Evolutionary conservation across 192 early-diverging fungal species (phyloP).

Genomic region (Geranomyces variabilis): DNA sequence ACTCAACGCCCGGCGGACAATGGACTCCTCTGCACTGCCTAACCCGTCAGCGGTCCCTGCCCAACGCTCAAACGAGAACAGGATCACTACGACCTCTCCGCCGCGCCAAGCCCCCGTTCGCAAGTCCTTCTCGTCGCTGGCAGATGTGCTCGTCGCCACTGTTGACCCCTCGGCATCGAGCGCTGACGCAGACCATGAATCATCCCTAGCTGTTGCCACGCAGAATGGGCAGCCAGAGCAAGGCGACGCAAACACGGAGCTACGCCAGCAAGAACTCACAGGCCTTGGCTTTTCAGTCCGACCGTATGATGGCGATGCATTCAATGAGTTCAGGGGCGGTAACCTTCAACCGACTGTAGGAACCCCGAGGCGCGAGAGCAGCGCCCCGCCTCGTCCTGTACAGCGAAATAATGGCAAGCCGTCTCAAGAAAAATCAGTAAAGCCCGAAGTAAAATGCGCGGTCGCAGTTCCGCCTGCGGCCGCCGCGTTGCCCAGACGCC

Average conservation of each 20-base stretch:
- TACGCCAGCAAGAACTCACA: neutral
- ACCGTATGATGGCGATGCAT: neutral
- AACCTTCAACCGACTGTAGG: neutral
- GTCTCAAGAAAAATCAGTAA: neutral
- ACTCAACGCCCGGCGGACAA: too few relatives aligned
- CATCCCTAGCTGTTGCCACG: neutral
- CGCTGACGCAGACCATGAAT: too few relatives aligned
- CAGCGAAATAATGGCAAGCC: too few relatives aligned
- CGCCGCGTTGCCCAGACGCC: too few relatives aligned
- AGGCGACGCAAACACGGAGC: neutral
- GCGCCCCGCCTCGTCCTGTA: neutral
- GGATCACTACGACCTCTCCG: too few relatives aligned
- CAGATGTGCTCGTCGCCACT: constrained; percentile 1
- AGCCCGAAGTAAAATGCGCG: neutral
- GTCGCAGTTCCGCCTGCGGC: neutral
- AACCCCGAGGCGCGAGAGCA: neutral
- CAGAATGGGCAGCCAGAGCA: neutral
- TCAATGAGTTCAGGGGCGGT: neutral
- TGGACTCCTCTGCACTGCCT: too few relatives aligned
- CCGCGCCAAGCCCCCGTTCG: too few relatives aligned
- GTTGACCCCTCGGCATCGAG: too few relatives aligned
- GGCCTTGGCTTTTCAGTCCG: constrained; percentile 1
- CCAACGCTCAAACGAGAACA: too few relatives aligned
- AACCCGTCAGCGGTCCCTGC: too few relatives aligned
- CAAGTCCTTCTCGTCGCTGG: neutral